A percentile compares a stretch with the other conserved stretches of the same genome.
These are phyloP conservation scores for Eucalyptus pauciflora DNA, from an alignment of 345 rosid genomes.

Conservation along the genomic window DNA sequence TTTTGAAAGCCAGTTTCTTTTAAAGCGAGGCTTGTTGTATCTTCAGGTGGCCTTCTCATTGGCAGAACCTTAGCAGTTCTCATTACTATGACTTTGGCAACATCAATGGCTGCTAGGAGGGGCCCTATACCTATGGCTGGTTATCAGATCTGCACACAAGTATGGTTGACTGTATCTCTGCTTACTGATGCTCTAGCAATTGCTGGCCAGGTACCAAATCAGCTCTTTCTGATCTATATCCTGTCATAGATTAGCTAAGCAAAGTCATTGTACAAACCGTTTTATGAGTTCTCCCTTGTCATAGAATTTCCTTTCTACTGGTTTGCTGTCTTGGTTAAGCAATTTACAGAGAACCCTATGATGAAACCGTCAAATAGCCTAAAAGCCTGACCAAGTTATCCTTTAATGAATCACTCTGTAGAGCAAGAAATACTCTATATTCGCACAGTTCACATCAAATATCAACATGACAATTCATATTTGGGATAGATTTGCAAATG, in stretches of 20 bases:
- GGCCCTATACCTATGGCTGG: slow-evolving; percentile 94
- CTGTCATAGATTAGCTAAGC: not conserved
- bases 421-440: not conserved
- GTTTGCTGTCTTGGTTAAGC: not conserved
- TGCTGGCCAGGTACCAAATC: slow-evolving; percentile 70
- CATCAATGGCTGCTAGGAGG: slow-evolving; percentile 80
- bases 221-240: not conserved
- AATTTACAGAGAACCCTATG: not conserved
- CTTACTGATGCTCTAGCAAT: slow-evolving; percentile 93
- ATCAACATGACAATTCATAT: not conserved
- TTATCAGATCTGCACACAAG: slow-evolving; percentile 80
- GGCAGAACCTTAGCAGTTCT: slow-evolving; percentile 82
- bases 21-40: not conserved
- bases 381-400: not conserved
- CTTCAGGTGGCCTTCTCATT: slow-evolving; percentile 82
- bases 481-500: not conserved
- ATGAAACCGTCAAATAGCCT: not conserved
- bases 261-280: not conserved
- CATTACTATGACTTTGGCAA: slow-evolving; percentile 66
- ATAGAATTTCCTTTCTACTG: not conserved
- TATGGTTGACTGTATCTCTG: slow-evolving; percentile 89
- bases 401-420: not conserved
- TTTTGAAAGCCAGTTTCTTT: not conserved
- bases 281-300: not conserved
- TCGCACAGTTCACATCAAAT: not conserved